A percentile compares a stretch with the other conserved stretches of the same genome.
Conservation (phyloP, 2,329 filamentous ascomycete genomes). For the Fusarium bactridioides region DNA sequence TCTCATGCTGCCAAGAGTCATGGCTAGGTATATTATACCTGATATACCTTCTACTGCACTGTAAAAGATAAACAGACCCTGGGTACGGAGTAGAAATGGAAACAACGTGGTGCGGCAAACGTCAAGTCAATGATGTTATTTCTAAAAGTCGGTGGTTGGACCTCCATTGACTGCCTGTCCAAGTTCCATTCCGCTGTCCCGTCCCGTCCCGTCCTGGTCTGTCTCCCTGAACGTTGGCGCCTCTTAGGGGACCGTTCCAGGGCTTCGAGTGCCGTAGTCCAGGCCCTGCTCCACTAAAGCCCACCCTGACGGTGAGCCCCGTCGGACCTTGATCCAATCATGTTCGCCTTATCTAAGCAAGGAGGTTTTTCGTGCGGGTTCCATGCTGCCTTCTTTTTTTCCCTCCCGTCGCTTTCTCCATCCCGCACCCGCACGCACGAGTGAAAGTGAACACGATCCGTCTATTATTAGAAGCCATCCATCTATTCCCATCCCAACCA, state of each 20-base stretch:
- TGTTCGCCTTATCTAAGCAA: slow-evolving; percentile 29
- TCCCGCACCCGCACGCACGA: slow-evolving; percentile 28
- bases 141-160: slow-evolving; percentile 29
- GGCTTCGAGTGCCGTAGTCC: slow-evolving; percentile 19
- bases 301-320: slow-evolving; percentile 23
- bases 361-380: slow-evolving; percentile 21
- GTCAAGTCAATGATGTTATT: slow-evolving; percentile 9
- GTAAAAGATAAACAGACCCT: neutral
- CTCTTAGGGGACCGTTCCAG: slow-evolving; percentile 23
- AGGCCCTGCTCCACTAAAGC: neutral
- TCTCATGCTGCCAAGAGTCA: neutral
- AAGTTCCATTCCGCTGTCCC: neutral
- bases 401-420: slow-evolving; percentile 31
- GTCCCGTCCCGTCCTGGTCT: neutral
- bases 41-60: neutral
- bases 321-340: slow-evolving; percentile 1
- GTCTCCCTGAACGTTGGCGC: slow-evolving; percentile 15
- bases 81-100: neutral
- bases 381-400: slow-evolving; percentile 40
- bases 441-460: slow-evolving; percentile 45
- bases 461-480: slow-evolving; percentile 44
- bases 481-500: slow-evolving; percentile 36
- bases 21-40: neutral
- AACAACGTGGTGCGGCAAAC: slow-evolving; percentile 6
- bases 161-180: neutral